A percentile compares a stretch with the other conserved stretches of the same genome.
Conservation (phyloP, 2,329 filamentous ascomycete genomes). For the Penicillium nordicum region DNA sequence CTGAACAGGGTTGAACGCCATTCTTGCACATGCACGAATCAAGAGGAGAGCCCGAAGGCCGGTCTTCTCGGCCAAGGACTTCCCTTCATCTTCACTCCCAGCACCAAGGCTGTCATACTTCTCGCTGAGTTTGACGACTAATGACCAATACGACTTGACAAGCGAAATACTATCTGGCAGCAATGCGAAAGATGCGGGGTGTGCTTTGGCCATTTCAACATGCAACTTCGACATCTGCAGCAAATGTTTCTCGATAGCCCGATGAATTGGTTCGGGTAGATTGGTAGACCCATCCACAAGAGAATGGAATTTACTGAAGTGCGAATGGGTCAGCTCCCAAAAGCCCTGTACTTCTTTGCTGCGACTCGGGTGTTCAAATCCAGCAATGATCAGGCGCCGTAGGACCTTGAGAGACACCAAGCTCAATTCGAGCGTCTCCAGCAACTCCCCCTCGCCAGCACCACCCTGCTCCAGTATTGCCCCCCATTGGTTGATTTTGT, state of each 20-base stretch:
- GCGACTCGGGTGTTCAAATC: constrained; percentile 80
- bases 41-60: constrained; percentile 79
- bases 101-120: constrained; percentile 50
- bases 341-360: constrained; percentile 72
- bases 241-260: constrained; percentile 76
- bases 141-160: constrained; percentile 77
- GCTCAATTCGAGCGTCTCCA: constrained; percentile 70
- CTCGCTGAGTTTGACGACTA: constrained; percentile 73
- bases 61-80: constrained; percentile 69
- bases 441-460: constrained; percentile 57
- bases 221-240: constrained; percentile 91
- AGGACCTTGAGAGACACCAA: constrained; percentile 75
- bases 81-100: constrained; percentile 48
- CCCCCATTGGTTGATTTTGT: constrained; percentile 68
- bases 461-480: constrained; percentile 56
- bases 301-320: constrained; percentile 72
- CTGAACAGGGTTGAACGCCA: constrained; percentile 75
- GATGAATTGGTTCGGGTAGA: constrained; percentile 52
- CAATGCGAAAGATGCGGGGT: constrained; percentile 77
- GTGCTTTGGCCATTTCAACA: constrained; percentile 73
- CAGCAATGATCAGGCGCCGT: constrained; percentile 71
- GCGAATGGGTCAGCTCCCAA: constrained; percentile 73
- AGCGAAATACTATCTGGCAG: constrained; percentile 76
- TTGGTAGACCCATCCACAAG: constrained; percentile 59
- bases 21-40: constrained; percentile 76